Percentiles rank a stretch among this genome's conserved stretches.
phyloP scores from a whole-genome alignment of 371 early-diverging fungal genomes.

The Blyttiomyces sp. region DNA sequence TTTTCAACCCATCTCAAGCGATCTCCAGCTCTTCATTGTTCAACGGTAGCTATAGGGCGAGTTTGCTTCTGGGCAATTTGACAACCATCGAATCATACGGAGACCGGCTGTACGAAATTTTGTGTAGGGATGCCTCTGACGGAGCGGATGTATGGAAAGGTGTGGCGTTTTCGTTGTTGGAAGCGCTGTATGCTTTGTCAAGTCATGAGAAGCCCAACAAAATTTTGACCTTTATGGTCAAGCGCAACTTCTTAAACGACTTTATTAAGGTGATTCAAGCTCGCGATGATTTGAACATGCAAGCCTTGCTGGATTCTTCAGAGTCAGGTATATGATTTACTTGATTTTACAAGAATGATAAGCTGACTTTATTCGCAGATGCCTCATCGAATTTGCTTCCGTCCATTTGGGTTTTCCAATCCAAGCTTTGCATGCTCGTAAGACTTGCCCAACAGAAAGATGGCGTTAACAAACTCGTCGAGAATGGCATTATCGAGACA shows the following conservation, averaged over 20 bases:
- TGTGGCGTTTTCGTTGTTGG: constrained; percentile 75
- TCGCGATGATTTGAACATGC: constrained; percentile 64
- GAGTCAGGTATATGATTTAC: constrained; percentile 41
- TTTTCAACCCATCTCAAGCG: too few relatives aligned
- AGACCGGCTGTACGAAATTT: constrained; percentile 62
- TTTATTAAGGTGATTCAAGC: constrained; percentile 62
- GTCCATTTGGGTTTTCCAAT: constrained; percentile 67
- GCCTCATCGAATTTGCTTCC: constrained; percentile 4
- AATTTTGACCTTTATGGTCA: constrained; percentile 62
- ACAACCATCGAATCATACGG: constrained; percentile 29
- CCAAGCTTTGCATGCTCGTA: constrained; percentile 78
- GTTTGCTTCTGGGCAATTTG: constrained; percentile 1
- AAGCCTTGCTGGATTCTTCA: constrained; percentile 53
- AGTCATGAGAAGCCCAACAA: constrained; percentile 42
- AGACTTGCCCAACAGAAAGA: constrained; percentile 68
- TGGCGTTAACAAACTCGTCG: constrained; percentile 74
- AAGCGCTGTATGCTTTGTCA: constrained; percentile 48
- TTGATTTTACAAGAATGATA: background rate
- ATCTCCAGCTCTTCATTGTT: background rate
- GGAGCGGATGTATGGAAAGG: constrained; percentile 80
- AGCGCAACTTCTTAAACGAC: constrained; percentile 65
- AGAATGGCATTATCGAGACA: constrained; percentile 72
- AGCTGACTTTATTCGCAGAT: background rate
- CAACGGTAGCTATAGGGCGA: background rate
- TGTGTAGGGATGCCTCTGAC: constrained; percentile 80